Evolutionary conservation across 805 yeast genomes (phyloP).

Genomic region (Pichia occidentalis): DNA sequence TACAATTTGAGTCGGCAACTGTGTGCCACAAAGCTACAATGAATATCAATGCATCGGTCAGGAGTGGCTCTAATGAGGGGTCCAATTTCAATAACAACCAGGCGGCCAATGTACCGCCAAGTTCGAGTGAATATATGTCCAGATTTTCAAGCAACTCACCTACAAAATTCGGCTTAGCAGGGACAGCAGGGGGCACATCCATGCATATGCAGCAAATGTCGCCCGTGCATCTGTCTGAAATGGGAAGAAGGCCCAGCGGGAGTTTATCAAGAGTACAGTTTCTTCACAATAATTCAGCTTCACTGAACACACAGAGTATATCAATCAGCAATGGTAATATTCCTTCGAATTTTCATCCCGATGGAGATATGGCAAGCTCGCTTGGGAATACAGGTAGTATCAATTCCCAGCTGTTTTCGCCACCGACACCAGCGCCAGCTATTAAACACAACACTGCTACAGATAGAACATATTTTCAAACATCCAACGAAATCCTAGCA

Average conservation of each 20-base stretch:
- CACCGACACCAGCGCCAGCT: conserved; percentile 18
- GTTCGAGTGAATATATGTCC: no score
- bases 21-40: no score
- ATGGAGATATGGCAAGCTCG: not conserved
- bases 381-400: not conserved
- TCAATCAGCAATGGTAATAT: not conserved
- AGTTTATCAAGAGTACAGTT: conserved; percentile 50
- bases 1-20: no score
- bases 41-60: no score
- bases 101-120: no score
- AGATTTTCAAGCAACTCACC: conserved; percentile 5
- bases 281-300: conserved; percentile 38
- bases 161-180: not conserved
- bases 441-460: conserved; percentile 15
- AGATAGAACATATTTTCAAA: conserved; percentile 26
- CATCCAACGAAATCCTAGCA: conserved; percentile 30
- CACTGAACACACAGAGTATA: not conserved
- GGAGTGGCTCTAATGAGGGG: no score
- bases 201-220: no score
- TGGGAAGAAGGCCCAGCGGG: conserved; percentile 27
- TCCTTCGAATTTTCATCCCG: no score
- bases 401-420: conserved; percentile 20
- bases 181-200: no score
- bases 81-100: no score
- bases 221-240: conserved; percentile 19